A percentile compares a stretch with the other conserved stretches of the same genome.
Evolutionary conservation across 2,329 filamentous ascomycete species (phyloP).

Genomic region (Fusarium sp.): DNA sequence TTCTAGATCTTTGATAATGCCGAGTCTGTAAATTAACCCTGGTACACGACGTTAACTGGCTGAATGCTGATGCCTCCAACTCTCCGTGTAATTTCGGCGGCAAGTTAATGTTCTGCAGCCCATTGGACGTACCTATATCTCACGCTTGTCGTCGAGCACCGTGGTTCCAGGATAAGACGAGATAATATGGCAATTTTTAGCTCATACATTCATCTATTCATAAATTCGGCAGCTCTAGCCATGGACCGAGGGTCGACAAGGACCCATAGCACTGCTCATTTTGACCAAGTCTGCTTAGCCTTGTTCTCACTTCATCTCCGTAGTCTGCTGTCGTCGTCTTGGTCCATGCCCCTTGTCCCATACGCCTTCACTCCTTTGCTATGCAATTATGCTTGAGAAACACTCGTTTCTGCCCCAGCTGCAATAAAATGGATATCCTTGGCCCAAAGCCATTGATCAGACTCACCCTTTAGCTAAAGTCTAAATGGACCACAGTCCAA

Average conservation of each 20-base stretch:
- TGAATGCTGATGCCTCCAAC: background rate
- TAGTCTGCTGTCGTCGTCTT: slow-evolving; percentile 5
- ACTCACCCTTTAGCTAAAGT: slow-evolving; percentile 22
- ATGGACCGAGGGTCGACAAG: background rate
- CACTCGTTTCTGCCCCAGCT: slow-evolving; percentile 18
- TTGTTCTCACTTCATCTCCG: background rate
- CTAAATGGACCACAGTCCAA: slow-evolving; percentile 23
- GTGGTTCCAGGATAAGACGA: background rate
- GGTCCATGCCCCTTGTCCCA: slow-evolving; percentile 11
- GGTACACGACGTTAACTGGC: background rate
- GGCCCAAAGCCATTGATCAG: slow-evolving; percentile 3
- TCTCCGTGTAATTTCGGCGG: background rate
- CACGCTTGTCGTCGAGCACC: background rate
- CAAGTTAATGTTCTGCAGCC: background rate
- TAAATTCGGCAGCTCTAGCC: background rate
- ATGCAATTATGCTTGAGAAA: slow-evolving; percentile 37
- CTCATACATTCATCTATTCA: slow-evolving; percentile 11
- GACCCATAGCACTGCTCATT: background rate
- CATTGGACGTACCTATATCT: background rate
- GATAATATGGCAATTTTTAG: background rate
- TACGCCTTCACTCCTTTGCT: slow-evolving; percentile 46
- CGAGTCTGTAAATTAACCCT: background rate
- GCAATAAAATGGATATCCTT: slow-evolving; percentile 1
- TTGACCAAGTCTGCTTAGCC: background rate
- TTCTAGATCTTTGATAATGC: background rate